Conservation (phyloP, 2,329 filamentous ascomycete genomes). For the Rhinocladiella similis region DNA sequence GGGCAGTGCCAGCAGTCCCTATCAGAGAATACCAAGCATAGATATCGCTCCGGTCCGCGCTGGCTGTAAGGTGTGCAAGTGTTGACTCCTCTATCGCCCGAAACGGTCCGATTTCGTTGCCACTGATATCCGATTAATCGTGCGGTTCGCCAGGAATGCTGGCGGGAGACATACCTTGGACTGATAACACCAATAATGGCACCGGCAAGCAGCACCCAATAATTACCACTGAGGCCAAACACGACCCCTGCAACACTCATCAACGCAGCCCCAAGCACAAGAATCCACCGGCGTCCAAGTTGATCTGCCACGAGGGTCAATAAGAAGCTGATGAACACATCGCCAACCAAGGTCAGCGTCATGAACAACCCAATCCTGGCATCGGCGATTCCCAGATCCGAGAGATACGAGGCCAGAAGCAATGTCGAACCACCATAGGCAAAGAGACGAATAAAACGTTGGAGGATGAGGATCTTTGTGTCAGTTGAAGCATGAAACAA, state of each 20-base stretch:
- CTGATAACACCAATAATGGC: conserved; percentile 64
- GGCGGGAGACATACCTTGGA: conserved; percentile 38
- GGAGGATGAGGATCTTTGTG: conserved; percentile 42
- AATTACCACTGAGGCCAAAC: conserved; percentile 55
- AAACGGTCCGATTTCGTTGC: conserved; percentile 65
- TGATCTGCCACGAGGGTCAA: conserved; percentile 61
- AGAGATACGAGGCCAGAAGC: conserved; percentile 63
- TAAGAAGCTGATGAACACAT: conserved; percentile 59
- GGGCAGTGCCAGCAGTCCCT: conserved; percentile 54
- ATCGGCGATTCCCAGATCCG: conserved; percentile 57
- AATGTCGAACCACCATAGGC: conserved; percentile 64
- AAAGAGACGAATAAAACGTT: conserved; percentile 57
- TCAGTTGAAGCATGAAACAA: conserved; percentile 40
- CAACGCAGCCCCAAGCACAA: conserved; percentile 55
- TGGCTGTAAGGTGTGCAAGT: conserved; percentile 34
- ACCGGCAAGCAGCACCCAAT: conserved; percentile 59
- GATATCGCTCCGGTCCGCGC: conserved; percentile 20
- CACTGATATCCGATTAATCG: conserved; percentile 40
- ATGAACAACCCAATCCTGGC: conserved; percentile 64
- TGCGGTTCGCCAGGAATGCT: background rate
- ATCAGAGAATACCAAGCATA: conserved; percentile 45
- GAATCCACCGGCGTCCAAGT: conserved; percentile 54
- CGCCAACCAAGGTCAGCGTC: conserved; percentile 62
- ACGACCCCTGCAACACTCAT: conserved; percentile 58
- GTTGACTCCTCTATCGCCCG: conserved; percentile 59